Evolutionary conservation across 1,139 yeast species (phyloP), one percentile per base, ranked within the genome.

Genomic region (Debaryomyces coudertii): DNA sequence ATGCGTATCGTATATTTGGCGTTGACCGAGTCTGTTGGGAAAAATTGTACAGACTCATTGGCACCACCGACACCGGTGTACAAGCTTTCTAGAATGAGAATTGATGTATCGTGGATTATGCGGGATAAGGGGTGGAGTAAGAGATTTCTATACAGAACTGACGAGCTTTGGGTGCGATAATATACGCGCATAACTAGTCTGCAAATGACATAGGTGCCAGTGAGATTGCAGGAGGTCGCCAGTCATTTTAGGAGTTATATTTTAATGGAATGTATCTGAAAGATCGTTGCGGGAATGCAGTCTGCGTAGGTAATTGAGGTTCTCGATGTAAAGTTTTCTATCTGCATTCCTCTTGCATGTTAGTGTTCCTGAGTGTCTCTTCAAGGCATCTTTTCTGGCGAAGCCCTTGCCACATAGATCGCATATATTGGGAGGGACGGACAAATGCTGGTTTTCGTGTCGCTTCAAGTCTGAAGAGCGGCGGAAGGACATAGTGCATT

Each of bases 321-420:
- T 74, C 20, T 67, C 72, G 31, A 61, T 49, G 48, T 73, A 73
- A 37, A 73, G 55, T 51, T 67, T 65, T 57, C 63, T 83, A 72
- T 66, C 87, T 53, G 73, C 74, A 53, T 86, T 87, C 47, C 93
- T 62, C 55, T 81, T 82, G 69, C 90, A 87, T 1, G 90, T 86
- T 48, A 83, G 71, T 0, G 92, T 87, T 43, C 85, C 87, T 53
- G 73, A 73, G 63, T 83, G 93, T 54, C 93, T 70, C 61, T 85
- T 86, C 53, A 87, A 69, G 0, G 95, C 93, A 64, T 87, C 95
- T 58, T 85, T 85, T 39, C 95, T 67, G 2, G 93, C 93, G 71
- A 87, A 87, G 0, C 93, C 92, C 59, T 86, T 87, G 31, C 88
- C 89, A 67, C 95, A 87, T 24, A 73, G 67, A 9, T 83, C 80